Percentiles rank a stretch among this genome's conserved stretches.
Conservation (phyloP, 768 basidiomycete genomes). For the Xerocomus brunneocitrinus region DNA sequence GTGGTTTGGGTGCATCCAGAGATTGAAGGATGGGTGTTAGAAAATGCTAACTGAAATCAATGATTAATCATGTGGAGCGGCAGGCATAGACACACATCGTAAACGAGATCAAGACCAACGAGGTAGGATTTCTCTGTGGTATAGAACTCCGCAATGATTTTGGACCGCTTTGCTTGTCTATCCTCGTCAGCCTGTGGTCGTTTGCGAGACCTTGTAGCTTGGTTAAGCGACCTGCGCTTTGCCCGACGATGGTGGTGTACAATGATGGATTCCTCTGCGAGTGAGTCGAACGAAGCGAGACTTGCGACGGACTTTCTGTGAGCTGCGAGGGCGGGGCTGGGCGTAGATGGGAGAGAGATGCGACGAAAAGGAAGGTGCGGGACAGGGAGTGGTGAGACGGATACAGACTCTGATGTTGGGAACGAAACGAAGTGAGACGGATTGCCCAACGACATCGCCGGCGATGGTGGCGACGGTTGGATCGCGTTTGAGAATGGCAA, state of each 20-base stretch:
- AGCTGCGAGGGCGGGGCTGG: constrained; percentile 35
- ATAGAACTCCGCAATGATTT: constrained; percentile 75
- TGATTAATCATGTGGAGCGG: neutral
- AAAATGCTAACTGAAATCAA: constrained; percentile 56
- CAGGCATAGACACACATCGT: constrained; percentile 50
- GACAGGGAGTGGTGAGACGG: constrained; percentile 31
- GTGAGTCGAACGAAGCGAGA: constrained; percentile 68
- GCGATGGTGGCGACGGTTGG: constrained; percentile 9
- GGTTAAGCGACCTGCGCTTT: constrained; percentile 35
- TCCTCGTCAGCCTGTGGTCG: constrained; percentile 44
- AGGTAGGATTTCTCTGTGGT: constrained; percentile 80
- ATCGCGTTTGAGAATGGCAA: constrained; percentile 6
- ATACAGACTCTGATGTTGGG: constrained; percentile 27
- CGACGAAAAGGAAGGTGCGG: constrained; percentile 59
- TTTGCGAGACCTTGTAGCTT: constrained; percentile 18
- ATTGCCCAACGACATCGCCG: constrained; percentile 17
- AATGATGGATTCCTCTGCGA: constrained; percentile 44
- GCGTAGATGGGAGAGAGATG: constrained; percentile 54
- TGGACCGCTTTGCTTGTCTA: constrained; percentile 52
- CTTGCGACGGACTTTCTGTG: constrained; percentile 66
- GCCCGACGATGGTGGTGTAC: constrained; percentile 28
- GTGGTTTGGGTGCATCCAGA: constrained; percentile 59
- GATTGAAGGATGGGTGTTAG: constrained; percentile 74
- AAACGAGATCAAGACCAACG: constrained; percentile 76
- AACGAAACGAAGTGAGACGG: constrained; percentile 25